Conservation (phyloP, 1,284 basidiomycete genomes). For the Coniferiporia sulphurascens region DNA sequence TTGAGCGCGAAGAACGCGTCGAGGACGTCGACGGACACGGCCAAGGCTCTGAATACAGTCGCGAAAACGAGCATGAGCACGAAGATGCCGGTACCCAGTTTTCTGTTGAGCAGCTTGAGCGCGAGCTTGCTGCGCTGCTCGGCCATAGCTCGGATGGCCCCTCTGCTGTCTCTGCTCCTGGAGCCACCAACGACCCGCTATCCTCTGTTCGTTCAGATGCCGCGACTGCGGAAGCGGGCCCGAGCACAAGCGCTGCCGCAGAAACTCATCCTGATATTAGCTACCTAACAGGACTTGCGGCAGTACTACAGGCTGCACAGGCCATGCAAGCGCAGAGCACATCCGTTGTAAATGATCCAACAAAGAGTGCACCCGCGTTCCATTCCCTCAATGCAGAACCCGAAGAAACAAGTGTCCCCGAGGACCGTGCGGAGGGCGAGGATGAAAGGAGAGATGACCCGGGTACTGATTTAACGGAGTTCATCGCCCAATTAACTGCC, state of each 20-base stretch:
- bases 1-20: slow-evolving; percentile 47
- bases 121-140: slow-evolving; percentile 64
- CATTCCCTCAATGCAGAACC: slow-evolving; percentile 64
- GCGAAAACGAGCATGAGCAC: not conserved
- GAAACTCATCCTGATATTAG: not conserved
- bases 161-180: slow-evolving; percentile 30
- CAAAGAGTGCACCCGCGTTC: slow-evolving; percentile 66
- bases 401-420: slow-evolving; percentile 7
- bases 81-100: slow-evolving; percentile 28
- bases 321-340: slow-evolving; percentile 51
- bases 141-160: slow-evolving; percentile 53
- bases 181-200: not conserved
- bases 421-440: not conserved
- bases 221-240: no score
- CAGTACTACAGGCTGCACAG: slow-evolving; percentile 65
- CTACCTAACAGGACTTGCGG: slow-evolving; percentile 46
- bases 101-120: slow-evolving; percentile 67
- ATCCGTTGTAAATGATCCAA: slow-evolving; percentile 30
- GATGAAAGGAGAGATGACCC: not conserved
- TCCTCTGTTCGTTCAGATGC: no score
- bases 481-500: slow-evolving; percentile 15
- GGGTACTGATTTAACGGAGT: slow-evolving; percentile 7
- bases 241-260: not conserved
- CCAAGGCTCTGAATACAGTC: not conserved
- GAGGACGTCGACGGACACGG: no score